A percentile compares a stretch with the other conserved stretches of the same genome.
Conservation (phyloP, 2,329 filamentous ascomycete species). For the Diaporthe vaccinii region DNA sequence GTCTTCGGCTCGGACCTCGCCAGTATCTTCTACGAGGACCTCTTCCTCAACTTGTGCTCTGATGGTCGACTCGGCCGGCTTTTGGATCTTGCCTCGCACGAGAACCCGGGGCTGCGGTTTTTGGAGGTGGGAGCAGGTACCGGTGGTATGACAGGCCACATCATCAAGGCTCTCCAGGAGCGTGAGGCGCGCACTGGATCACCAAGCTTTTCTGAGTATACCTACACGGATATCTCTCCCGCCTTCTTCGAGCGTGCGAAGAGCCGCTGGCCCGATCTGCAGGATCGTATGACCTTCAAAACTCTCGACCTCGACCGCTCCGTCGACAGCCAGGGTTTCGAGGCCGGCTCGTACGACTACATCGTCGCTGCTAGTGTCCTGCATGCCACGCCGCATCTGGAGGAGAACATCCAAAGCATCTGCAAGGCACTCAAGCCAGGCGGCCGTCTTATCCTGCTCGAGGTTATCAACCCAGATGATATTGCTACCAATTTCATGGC, state of each 20-base stretch:
- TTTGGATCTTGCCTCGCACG: slow-evolving; percentile 45
- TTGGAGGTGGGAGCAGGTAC: slow-evolving; percentile 35
- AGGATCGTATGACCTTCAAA: slow-evolving; percentile 33
- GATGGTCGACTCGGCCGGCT: slow-evolving; percentile 45
- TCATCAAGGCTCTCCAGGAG: slow-evolving; percentile 21
- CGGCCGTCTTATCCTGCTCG: slow-evolving; percentile 27
- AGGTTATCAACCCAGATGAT: slow-evolving; percentile 35
- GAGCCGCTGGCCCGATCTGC: slow-evolving; percentile 31
- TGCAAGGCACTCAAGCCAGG: slow-evolving; percentile 30
- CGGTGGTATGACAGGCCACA: slow-evolving; percentile 29
- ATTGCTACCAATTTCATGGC: slow-evolving; percentile 32
- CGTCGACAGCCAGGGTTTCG: slow-evolving; percentile 49
- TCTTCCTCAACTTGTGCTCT: slow-evolving; percentile 44
- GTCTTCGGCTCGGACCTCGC: slow-evolving; percentile 53
- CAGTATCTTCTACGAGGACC: slow-evolving; percentile 51
- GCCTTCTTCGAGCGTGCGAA: slow-evolving; percentile 34
- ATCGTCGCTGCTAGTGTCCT: slow-evolving; percentile 45
- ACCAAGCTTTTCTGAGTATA: slow-evolving; percentile 27
- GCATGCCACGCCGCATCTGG: slow-evolving; percentile 33
- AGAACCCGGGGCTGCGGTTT: slow-evolving; percentile 31
- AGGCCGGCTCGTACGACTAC: slow-evolving; percentile 46
- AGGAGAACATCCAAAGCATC: slow-evolving; percentile 45
- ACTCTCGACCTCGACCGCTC: slow-evolving; percentile 36
- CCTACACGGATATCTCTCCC: slow-evolving; percentile 36
- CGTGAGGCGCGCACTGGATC: slow-evolving; percentile 22